Percentiles rank a stretch among this genome's conserved stretches.
These are phyloP conservation scores for Blastobotrys ciferrii DNA, from an alignment of 1,139 yeast genomes.

Conservation along the genomic window DNA sequence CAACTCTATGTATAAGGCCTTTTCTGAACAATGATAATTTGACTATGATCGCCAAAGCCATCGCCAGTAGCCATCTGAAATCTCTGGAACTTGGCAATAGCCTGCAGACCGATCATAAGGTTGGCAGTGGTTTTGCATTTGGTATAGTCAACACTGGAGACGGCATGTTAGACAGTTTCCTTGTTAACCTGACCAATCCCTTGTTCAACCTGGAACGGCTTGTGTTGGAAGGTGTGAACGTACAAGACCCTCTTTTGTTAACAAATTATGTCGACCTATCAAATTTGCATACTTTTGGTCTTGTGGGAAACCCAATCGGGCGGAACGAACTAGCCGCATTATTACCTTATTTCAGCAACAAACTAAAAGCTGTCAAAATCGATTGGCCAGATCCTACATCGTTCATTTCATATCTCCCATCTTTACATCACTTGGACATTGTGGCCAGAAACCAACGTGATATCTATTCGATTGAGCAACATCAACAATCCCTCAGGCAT, in stretches of 20 bases:
- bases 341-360: neutral
- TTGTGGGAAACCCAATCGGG: conserved; percentile 14
- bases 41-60: conserved; percentile 20
- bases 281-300: conserved; percentile 7
- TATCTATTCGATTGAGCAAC: conserved; percentile 6
- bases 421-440: conserved; percentile 17
- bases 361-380: neutral
- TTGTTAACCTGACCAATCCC: neutral
- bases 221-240: conserved; percentile 25
- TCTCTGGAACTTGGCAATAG: conserved; percentile 23
- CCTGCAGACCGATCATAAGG: conserved; percentile 19
- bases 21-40: conserved; percentile 20
- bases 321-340: too few species aligned
- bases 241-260: too few species aligned
- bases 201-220: conserved; percentile 16
- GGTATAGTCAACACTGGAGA: conserved; percentile 21
- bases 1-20: conserved; percentile 24
- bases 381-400: conserved; percentile 1
- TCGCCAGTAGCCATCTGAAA: conserved; percentile 17
- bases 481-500: conserved; percentile 15
- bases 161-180: conserved; percentile 22
- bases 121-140: conserved; percentile 28
- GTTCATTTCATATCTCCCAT: neutral
- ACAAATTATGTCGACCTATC: too few species aligned
- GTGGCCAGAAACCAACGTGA: conserved; percentile 2